phyloP scores from a whole-genome alignment of 768 basidiomycete species.

The Pleurotus tuber-regium region DNA sequence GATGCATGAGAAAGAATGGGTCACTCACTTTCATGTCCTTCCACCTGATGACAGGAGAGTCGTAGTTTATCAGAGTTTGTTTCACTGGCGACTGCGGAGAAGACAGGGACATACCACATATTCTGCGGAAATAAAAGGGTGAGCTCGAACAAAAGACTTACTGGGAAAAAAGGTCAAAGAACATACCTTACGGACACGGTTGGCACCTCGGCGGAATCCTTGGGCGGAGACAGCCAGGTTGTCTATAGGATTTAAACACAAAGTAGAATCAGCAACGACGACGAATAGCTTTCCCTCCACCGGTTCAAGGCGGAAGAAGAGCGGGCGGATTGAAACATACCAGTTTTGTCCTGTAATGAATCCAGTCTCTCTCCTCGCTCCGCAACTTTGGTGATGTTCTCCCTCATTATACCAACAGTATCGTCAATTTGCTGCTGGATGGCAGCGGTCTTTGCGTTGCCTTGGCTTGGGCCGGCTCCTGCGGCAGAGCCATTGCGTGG shows the following conservation, averaged over 20 bases:
- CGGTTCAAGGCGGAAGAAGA: constrained; percentile 1
- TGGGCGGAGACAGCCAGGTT: constrained; percentile 98
- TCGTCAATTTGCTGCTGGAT: constrained; percentile 98
- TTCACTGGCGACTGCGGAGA: constrained; percentile 1
- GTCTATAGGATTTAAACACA: constrained; percentile 45
- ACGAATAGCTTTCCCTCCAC: not conserved
- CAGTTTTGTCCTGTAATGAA: constrained; percentile 96
- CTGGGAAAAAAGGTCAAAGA: not conserved
- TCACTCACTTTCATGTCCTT: constrained; percentile 89
- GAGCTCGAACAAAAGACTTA: constrained; percentile 3
- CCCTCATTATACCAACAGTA: constrained; percentile 96
- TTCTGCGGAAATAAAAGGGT: constrained; percentile 46
- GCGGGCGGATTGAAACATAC: constrained; percentile 36
- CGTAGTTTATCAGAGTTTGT: constrained; percentile 1
- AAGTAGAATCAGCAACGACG: not conserved
- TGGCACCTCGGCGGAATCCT: constrained; percentile 96
- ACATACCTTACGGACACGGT: constrained; percentile 93
- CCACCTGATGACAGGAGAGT: constrained; percentile 58
- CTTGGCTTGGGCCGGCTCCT: constrained; percentile 34
- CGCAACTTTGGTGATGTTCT: constrained; percentile 95
- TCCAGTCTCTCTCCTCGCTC: constrained; percentile 95
- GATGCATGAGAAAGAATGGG: not conserved
- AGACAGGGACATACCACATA: constrained; percentile 65
- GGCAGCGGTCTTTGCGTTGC: constrained; percentile 85
- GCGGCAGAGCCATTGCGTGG: constrained; percentile 77